A percentile compares a stretch with the other conserved stretches of the same genome.
Conservation (phyloP, 805 yeast genomes). For the Teunomyces lycoperdinae region DNA sequence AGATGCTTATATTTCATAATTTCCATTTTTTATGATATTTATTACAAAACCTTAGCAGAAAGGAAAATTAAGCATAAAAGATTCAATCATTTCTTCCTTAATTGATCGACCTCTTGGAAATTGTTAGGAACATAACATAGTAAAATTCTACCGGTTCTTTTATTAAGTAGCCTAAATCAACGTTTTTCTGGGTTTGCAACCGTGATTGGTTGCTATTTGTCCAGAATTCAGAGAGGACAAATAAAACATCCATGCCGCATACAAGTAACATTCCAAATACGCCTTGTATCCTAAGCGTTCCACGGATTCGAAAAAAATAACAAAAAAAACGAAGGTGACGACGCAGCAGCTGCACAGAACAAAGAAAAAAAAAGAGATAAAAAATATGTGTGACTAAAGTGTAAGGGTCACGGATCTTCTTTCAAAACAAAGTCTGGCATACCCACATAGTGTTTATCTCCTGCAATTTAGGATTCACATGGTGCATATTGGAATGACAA, state of each 20-base stretch:
- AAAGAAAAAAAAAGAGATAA: background rate
- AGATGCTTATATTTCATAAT: background rate
- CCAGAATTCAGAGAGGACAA: background rate
- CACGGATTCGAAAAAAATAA: background rate
- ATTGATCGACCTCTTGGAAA: too few species aligned
- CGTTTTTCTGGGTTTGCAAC: background rate
- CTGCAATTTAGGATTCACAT: background rate
- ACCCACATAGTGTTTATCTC: too few species aligned
- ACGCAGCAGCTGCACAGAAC: background rate
- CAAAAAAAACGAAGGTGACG: background rate
- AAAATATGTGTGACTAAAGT: background rate
- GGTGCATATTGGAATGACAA: background rate
- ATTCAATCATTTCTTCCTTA: background rate
- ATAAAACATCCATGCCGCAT: background rate
- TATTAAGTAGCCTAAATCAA: background rate
- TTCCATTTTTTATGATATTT: background rate
- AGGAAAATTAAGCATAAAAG: background rate
- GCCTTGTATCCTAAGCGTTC: background rate
- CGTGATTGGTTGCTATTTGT: background rate
- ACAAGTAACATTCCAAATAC: background rate
- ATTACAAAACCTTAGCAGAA: background rate
- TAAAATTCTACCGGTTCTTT: background rate
- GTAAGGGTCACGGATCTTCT: too few species aligned
- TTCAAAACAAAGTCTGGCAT: too few species aligned
- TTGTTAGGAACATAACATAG: too few species aligned